These are phyloP conservation scores for Strigomonas galati DNA, from an alignment of 208 protist species.

Conservation along the genomic window DNA sequence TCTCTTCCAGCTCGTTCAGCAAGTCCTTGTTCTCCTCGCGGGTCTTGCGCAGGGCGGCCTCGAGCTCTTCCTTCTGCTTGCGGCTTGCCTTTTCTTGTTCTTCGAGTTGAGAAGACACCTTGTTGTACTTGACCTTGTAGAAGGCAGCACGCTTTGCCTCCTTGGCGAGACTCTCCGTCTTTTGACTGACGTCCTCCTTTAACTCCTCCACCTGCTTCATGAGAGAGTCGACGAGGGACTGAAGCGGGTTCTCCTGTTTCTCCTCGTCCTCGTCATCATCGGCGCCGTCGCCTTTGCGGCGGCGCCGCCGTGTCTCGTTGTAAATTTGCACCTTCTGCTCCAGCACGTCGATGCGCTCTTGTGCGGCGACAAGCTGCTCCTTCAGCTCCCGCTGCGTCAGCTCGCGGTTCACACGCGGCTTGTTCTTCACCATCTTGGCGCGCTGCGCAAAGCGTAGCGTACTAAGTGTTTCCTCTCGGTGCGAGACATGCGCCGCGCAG, in stretches of 20 bases:
- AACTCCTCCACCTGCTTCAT: conserved; percentile 36
- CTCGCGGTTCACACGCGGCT: conserved; percentile 42
- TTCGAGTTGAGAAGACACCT: conserved; percentile 16
- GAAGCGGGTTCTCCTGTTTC: conserved; percentile 22
- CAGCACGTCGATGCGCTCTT: conserved; percentile 38
- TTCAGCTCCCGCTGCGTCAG: conserved; percentile 38
- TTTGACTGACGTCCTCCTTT: conserved; percentile 23
- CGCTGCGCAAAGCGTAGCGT: conserved; percentile 66
- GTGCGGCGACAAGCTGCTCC: conserved; percentile 29
- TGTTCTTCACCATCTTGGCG: conserved; percentile 55
- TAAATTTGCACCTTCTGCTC: conserved; percentile 38
- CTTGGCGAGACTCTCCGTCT: conserved; percentile 34
- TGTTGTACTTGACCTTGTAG: conserved; percentile 21
- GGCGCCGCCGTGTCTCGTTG: conserved; percentile 14
- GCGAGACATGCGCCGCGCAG: conserved; percentile 21
- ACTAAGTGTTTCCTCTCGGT: conserved; percentile 48
- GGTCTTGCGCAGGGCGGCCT: neutral
- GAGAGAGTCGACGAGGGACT: conserved; percentile 32
- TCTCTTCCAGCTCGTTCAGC: conserved; percentile 14
- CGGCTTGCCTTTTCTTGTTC: conserved; percentile 1
- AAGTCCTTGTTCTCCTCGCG: conserved; percentile 13
- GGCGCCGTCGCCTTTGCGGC: neutral
- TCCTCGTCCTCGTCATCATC: conserved; percentile 7
- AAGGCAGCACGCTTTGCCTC: conserved; percentile 25
- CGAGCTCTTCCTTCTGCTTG: conserved; percentile 9